Percentiles rank a stretch among this genome's conserved stretches.
These are phyloP conservation scores for Naganishia sp. DNA, from an alignment of 1,284 basidiomycete species.

Conservation along the genomic window DNA sequence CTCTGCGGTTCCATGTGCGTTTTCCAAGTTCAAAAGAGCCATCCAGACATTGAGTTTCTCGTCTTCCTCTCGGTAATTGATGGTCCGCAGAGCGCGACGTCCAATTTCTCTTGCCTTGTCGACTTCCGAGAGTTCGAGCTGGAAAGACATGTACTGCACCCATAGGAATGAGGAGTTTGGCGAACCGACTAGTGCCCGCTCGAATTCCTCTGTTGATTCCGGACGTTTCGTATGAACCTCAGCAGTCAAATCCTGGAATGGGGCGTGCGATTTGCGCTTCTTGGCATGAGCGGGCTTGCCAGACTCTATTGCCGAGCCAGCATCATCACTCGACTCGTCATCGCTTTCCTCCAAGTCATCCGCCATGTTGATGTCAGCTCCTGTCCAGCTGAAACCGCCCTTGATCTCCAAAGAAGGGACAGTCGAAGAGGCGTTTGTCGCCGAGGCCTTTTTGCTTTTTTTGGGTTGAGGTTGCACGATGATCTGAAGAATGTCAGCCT, in stretches of 20 bases:
- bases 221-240: constrained; percentile 81
- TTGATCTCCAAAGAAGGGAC: constrained; percentile 52
- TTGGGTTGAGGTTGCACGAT: constrained; percentile 34
- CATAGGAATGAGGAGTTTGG: constrained; percentile 97
- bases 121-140: constrained; percentile 89
- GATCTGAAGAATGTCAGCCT: constrained; percentile 30
- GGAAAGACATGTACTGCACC: constrained; percentile 99
- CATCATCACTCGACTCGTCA: constrained; percentile 61
- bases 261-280: constrained; percentile 51
- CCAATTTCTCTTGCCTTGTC: constrained; percentile 90
- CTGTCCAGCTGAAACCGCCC: constrained; percentile 60
- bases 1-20: constrained; percentile 84
- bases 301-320: constrained; percentile 57
- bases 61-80: constrained; percentile 93
- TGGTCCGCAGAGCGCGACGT: constrained; percentile 78
- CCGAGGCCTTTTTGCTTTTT: constrained; percentile 38
- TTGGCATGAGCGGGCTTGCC: constrained; percentile 36
- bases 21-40: constrained; percentile 92
- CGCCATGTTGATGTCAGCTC: constrained; percentile 38
- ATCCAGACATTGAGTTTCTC: constrained; percentile 99
- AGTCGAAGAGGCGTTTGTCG: constrained; percentile 35
- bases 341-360: constrained; percentile 45
- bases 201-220: constrained; percentile 90
- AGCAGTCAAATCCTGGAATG: constrained; percentile 78
- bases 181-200: constrained; percentile 88